Evolutionary conservation across 2,329 filamentous ascomycete genomes (phyloP), one percentile per base, ranked within the genome.

Genomic region (Ophiostoma montium): DNA sequence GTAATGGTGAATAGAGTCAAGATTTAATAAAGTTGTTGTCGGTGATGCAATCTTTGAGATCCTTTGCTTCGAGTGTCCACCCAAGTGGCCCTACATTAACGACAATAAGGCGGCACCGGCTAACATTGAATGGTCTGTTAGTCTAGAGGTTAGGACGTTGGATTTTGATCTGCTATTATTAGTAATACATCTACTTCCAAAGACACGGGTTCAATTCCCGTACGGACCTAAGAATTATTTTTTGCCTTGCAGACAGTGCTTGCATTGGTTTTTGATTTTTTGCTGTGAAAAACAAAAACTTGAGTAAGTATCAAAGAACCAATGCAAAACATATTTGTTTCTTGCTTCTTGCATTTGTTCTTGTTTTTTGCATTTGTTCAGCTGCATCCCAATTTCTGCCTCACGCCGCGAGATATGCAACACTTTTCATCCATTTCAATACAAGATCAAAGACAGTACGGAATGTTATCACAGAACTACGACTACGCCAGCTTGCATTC

Each of bases 131-230:
- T 18, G 48, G 48, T 50, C 48, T 50, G 48, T 50, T 50, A 50
- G 48, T 50, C 48, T 50, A 50, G 48, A 23, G 48, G 48, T 50
- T 50, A 50, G 48, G 48, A 50, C 48, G 48, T 32, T 50, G 48
- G 48, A 50, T 50, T 50, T 50, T 50, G 48, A 50, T 50, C 38
- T 23, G 9, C 23, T 30, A 10, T 33, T 6, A 11, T 31, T 32
- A 18, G 16, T 13, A 19, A 21, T 15, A 27, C 30, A 33, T 44
- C 9, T 7, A 27, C 13, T 50, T 50, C 48, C 48, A 50, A 32
- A 50, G 23, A 47, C 48, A 36, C 38, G 43, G 44, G 48, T 50
- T 50, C 48, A 43, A 50, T 47, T 47, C 48, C 44, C 43, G 48
- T 50, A 50, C 48, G 48, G 48, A 50, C 48, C 48, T 49, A 13